phyloP scores from a whole-genome alignment of 2,329 filamentous ascomycete species.

The Escovopsis weberi region DNA sequence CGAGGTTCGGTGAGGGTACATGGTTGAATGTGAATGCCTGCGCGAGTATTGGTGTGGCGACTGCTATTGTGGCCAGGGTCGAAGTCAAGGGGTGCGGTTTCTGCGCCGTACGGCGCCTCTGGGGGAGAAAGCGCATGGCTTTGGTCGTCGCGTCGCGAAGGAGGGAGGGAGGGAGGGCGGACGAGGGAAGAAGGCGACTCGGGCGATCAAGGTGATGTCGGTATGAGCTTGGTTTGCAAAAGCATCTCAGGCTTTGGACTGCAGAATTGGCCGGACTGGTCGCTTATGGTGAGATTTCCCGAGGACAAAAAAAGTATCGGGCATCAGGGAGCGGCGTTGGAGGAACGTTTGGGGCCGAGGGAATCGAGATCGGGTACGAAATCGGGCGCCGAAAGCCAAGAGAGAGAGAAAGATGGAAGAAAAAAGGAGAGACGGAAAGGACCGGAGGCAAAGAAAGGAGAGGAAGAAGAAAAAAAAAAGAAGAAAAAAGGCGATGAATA shows the following conservation, averaged over 20 bases:
- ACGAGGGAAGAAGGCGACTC: constrained; percentile 2
- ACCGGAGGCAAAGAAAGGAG: background rate
- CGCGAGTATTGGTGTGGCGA: constrained; percentile 27
- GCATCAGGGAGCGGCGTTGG: constrained; percentile 3
- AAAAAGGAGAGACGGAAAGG: background rate
- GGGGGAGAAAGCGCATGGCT: constrained; percentile 34
- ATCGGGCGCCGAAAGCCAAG: background rate
- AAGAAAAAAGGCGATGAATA: no score
- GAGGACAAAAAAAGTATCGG: constrained; percentile 7
- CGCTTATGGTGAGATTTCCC: constrained; percentile 4
- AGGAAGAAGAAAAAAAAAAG: no score
- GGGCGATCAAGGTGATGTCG: constrained; percentile 7
- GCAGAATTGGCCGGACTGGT: constrained; percentile 4
- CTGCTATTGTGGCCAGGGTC: constrained; percentile 25
- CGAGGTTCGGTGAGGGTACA: constrained; percentile 56
- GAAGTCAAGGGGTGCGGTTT: constrained; percentile 15
- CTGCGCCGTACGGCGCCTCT: constrained; percentile 27
- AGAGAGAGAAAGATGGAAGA: background rate
- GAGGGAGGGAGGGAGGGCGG: constrained; percentile 4
- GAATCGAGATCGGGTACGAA: background rate
- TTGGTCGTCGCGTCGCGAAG: constrained; percentile 9
- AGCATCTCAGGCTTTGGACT: constrained; percentile 19
- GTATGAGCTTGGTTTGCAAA: constrained; percentile 7
- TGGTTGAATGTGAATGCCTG: constrained; percentile 43
- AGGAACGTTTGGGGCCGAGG: background rate